phyloP scores from a whole-genome alignment of 164 flowering plant species.

The Malania oleifera region DNA sequence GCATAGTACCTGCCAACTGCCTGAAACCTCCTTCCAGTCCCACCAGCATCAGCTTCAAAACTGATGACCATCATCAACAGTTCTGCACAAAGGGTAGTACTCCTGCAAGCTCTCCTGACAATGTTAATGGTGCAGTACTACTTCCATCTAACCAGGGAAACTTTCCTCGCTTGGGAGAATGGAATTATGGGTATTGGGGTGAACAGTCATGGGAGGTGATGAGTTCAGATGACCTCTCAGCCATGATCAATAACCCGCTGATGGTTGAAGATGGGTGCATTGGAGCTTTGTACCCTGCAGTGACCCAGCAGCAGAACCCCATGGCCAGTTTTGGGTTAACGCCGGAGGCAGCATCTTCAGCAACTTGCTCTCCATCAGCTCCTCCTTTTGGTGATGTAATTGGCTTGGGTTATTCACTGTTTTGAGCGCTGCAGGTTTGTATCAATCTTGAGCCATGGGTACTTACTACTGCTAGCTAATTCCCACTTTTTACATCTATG shows the following conservation, averaged over 20 bases:
- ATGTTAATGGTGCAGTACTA: conserved; percentile 4
- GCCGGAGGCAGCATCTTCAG: conserved; percentile 27
- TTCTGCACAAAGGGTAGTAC: conserved; percentile 1
- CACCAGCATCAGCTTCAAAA: conserved; percentile 9
- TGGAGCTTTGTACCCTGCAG: conserved; percentile 38
- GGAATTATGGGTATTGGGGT: conserved; percentile 30
- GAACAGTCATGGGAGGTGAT: conserved; percentile 25
- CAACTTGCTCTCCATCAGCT: conserved; percentile 19
- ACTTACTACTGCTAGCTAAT: too few species aligned
- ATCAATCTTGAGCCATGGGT: conserved; percentile 1
- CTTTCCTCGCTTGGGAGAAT: conserved; percentile 23
- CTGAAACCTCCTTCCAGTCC: conserved; percentile 41
- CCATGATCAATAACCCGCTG: conserved; percentile 30
- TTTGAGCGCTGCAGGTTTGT: conserved; percentile 21
- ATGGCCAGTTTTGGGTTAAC: conserved; percentile 23
- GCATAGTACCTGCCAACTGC: conserved; percentile 74
- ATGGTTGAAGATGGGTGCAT: conserved; percentile 49
- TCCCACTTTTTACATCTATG: neutral
- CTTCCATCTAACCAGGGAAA: conserved; percentile 6
- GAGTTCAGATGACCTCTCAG: conserved; percentile 25
- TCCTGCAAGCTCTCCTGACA: conserved; percentile 15
- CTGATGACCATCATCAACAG: conserved; percentile 13
- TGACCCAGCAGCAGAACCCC: too few species aligned
- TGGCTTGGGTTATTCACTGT: conserved; percentile 41
- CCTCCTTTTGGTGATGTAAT: conserved; percentile 30